Conservation (phyloP, 2,329 filamentous ascomycete genomes). For the Fusarium pininemorale region DNA sequence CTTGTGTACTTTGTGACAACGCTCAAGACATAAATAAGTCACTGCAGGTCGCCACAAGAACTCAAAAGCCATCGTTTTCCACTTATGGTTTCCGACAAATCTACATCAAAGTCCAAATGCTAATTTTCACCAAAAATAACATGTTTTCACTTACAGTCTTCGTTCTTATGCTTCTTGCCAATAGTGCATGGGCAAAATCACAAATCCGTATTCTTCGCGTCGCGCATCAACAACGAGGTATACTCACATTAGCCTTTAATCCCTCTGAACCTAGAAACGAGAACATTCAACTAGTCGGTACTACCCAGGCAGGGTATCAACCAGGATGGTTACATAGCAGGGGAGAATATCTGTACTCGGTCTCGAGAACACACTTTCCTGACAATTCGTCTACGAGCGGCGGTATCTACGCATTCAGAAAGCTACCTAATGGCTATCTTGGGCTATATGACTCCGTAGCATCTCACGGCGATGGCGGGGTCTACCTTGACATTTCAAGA, state of each 20-base stretch:
- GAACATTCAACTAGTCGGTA: not conserved
- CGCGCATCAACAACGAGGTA: not conserved
- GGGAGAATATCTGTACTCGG: not conserved
- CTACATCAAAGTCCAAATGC: accelerated
- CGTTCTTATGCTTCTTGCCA: accelerated
- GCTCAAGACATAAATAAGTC: accelerated
- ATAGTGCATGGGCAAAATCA: not conserved
- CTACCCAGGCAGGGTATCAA: not conserved
- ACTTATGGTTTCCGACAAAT: accelerated
- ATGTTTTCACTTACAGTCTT: not conserved
- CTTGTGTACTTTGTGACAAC: not conserved
- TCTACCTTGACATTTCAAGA: not conserved
- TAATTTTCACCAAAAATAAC: accelerated
- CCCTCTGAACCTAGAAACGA: not conserved
- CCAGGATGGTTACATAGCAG: not conserved
- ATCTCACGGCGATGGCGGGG: not conserved
- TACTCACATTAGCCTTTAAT: not conserved
- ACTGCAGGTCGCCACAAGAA: accelerated
- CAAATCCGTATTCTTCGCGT: not conserved
- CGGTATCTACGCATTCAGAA: not conserved
- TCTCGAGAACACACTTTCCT: not conserved
- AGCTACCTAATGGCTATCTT: not conserved
- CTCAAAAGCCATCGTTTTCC: accelerated
- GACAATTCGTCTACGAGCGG: not conserved
- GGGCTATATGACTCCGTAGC: not conserved